Base-by-base conservation (phyloP, 805 yeast genomes). In the Kodamaea nitidulidarum region DNA sequence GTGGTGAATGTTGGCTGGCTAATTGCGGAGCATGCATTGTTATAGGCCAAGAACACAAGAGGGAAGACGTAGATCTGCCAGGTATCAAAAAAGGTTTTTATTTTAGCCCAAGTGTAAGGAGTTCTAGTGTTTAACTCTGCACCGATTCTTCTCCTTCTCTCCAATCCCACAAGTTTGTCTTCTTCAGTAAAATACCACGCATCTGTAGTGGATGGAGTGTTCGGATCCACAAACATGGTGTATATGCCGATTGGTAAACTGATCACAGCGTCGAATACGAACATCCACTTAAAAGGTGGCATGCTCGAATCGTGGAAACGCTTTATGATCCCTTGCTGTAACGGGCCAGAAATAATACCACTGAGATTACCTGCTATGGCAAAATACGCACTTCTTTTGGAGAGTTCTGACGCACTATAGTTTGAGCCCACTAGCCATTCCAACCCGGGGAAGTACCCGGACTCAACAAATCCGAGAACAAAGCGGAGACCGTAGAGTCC, bases 401-500 rank as follows among this genome's bases (percentile, higher is more conserved):
- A 49, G 35, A 65, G 41, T 40, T 67, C 72, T 4, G 44, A 39
- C 16, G 57, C 52, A 14, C 58, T 50, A 41, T 62, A 65, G 58
- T 65, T 63, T 1, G 61, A 54, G 0, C 70, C 70, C 15, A 50
- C 40, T 11, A 50, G 38, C 46, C 47, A 50, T 17, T 50, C 52
- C 40, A 78, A 67, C 15, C 77, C 78, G 4, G 88, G 84, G 52
- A 73, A 73, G 47, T 65, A 72, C 0, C 77, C 78, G 10, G 72
- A 60, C 41, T 74, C 79, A 8, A 61, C 48, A 17, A 75, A 52
- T 1, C 78, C 80, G 16, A 71, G 41, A 3, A 70, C 42, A 30
- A 71, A 63, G 43, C 73, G 48, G 24, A 63, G 38, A 2, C 52
- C 62, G 15, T 65, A 52, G 7, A 67, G 36, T 0, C 61, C 59